Conservation (phyloP, 2,329 filamentous ascomycete species). For the Aulographum hederae region DNA sequence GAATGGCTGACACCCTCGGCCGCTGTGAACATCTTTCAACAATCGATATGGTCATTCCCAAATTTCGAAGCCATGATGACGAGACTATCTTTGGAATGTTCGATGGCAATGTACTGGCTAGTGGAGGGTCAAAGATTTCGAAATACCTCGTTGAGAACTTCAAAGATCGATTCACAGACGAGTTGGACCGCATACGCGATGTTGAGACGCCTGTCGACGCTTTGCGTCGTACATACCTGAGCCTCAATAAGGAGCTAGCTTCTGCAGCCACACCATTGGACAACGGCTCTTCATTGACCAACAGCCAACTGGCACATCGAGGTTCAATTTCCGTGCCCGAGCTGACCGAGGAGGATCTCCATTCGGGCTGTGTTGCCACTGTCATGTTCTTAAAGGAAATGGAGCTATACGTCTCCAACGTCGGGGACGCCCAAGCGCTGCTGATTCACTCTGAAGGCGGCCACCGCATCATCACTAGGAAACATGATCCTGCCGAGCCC, state of each 20-base stretch:
- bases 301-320: constrained; percentile 40
- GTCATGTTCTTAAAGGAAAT: constrained; percentile 78
- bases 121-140: constrained; percentile 83
- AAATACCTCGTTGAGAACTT: constrained; percentile 97
- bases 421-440: constrained; percentile 91
- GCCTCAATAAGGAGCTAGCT: constrained; percentile 85
- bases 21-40: constrained; percentile 89
- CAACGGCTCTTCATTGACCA: constrained; percentile 19
- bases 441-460: constrained; percentile 78
- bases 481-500: constrained; percentile 82
- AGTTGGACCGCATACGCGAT: constrained; percentile 55
- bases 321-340: constrained; percentile 55
- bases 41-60: constrained; percentile 84
- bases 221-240: constrained; percentile 67
- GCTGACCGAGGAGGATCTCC: constrained; percentile 74
- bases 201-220: constrained; percentile 69
- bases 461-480: constrained; percentile 67
- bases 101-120: constrained; percentile 78
- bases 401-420: constrained; percentile 85
- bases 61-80: constrained; percentile 75
- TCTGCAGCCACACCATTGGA: constrained; percentile 20
- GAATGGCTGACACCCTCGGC: constrained; percentile 91
- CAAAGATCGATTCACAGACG: constrained; percentile 62
- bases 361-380: constrained; percentile 80
- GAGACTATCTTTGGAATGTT: constrained; percentile 91